Evolutionary conservation across 2,329 filamentous ascomycete genomes (phyloP), one percentile per base, ranked within the genome.

Genomic region (Aspergillus calidoustus): DNA sequence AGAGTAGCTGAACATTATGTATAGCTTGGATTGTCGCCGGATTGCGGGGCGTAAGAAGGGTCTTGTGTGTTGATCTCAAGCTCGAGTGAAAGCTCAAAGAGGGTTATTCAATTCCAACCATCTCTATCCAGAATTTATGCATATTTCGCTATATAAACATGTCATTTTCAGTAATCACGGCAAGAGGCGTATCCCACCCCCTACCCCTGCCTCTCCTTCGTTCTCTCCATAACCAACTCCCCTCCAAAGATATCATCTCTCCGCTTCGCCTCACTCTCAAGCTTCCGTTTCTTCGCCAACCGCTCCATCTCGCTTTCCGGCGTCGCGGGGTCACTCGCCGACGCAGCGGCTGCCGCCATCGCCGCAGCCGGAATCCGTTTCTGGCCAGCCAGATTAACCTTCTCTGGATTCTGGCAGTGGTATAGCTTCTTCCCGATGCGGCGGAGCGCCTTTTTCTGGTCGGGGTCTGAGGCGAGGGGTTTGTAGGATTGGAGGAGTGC

Each of bases 391-490:
- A 81, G 65, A 57, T 81, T 79, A 1, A 73, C 69, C 63, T 82
- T 82, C 60, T 83, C 80, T 0, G 80, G 79, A 62, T 83, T 81
- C 65, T 81, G 79, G 62, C 81, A 83, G 41, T 79, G 76, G 60
- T 78, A 80, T 13, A 82, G 69, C 64, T 83, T 83, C 68, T 82
- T 82, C 19, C 79, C 80, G 47, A 83, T 82, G 19, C 76, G 75
- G 49, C 74, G 77, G 30, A 83, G 71, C 44, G 73, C 77, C 59
- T 79, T 79, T 64, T 80, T 76, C 59, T 78, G 77, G 2, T 72
- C 71, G 13, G 76, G 73, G 47, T 80, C 77, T 0, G 73, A 71
- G 3, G 75, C 72, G 15, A 76, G 69, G 2, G 76, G 72, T 30
- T 71, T 74, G 54, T 80, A 82, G 1, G 76, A 73, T 46, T 74